Conservation (phyloP, 2,329 filamentous ascomycete genomes). For the Phoma sp. region DNA sequence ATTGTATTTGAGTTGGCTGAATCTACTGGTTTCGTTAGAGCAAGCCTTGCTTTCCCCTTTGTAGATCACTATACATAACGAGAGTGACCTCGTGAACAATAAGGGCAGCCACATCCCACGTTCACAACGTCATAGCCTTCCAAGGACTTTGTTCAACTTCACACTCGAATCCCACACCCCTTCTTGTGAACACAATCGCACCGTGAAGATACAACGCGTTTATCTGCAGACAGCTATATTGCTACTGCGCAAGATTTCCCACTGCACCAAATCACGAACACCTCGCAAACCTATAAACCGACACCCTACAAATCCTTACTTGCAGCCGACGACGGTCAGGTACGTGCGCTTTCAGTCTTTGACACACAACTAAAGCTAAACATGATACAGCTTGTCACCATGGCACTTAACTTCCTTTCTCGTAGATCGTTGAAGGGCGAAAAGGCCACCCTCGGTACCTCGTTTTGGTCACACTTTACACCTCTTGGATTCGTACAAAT, state of each 20-base stretch:
- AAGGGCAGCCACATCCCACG: slow-evolving; percentile 25
- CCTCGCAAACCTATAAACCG: slow-evolving; percentile 1
- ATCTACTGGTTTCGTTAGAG: not conserved
- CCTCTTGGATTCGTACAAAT: slow-evolving; percentile 54
- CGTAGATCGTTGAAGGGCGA: slow-evolving; percentile 39
- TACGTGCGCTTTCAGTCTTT: not conserved
- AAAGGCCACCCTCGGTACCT: slow-evolving; percentile 33
- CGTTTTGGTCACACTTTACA: slow-evolving; percentile 29
- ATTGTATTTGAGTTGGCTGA: slow-evolving; percentile 13
- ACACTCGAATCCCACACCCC: not conserved
- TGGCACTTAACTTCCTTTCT: slow-evolving; percentile 41
- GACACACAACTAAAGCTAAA: not conserved
- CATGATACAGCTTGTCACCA: slow-evolving; percentile 24
- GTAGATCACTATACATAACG: slow-evolving; percentile 36
- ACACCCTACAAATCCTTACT: slow-evolving; percentile 1
- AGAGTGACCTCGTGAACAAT: slow-evolving; percentile 25
- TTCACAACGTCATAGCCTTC: slow-evolving; percentile 29
- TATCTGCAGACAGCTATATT: slow-evolving; percentile 11
- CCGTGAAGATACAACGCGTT: slow-evolving; percentile 10
- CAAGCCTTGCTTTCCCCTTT: slow-evolving; percentile 16
- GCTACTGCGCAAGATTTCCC: slow-evolving; percentile 7
- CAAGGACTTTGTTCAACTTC: slow-evolving; percentile 8
- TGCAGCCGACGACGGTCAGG: not conserved
- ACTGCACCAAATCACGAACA: slow-evolving; percentile 1
- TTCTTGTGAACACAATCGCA: slow-evolving; percentile 10